Evolutionary conservation across 257 asterid species (phyloP).

Genomic region (Catharanthus roseus): DNA sequence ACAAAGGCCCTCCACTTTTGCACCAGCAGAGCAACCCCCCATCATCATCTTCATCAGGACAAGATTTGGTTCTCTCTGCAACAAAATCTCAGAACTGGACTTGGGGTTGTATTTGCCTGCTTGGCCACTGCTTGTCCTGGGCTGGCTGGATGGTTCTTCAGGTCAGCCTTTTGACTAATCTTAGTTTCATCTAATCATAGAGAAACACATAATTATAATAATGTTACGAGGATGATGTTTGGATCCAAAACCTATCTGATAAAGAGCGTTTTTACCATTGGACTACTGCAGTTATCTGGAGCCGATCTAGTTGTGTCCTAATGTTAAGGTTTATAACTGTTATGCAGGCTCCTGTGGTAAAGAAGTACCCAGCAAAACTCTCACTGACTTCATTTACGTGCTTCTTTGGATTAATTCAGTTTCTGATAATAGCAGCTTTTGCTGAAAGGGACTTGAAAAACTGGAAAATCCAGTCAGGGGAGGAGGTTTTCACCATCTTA

Average conservation of each 20-base stretch:
- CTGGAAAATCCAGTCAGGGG: slow-evolving; percentile 67
- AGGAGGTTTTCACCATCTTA: slow-evolving; percentile 63
- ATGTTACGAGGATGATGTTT: background rate
- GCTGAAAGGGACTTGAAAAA: slow-evolving; percentile 56
- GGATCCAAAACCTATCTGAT: too few relatives aligned
- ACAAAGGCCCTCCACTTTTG: slow-evolving; percentile 67
- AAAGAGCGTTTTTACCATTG: background rate
- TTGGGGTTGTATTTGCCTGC: slow-evolving; percentile 68
- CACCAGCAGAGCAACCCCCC: slow-evolving; percentile 28
- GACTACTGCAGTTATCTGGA: background rate
- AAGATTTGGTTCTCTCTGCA: slow-evolving; percentile 20
- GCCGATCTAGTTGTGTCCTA: too few relatives aligned
- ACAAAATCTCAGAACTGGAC: slow-evolving; percentile 55
- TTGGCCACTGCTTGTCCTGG: slow-evolving; percentile 87
- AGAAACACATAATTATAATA: background rate
- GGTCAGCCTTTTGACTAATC: slow-evolving; percentile 25
- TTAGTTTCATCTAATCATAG: background rate
- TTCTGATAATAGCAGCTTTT: slow-evolving; percentile 73
- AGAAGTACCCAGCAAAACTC: slow-evolving; percentile 85
- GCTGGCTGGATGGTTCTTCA: slow-evolving; percentile 95
- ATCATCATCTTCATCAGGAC: slow-evolving; percentile 20
- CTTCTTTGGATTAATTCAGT: slow-evolving; percentile 76
- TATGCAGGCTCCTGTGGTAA: slow-evolving; percentile 73
- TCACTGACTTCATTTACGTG: slow-evolving; percentile 79
- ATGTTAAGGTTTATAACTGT: background rate